These are phyloP conservation scores for Naganishia albida DNA, from an alignment of 1,284 basidiomycete species.

Conservation along the genomic window DNA sequence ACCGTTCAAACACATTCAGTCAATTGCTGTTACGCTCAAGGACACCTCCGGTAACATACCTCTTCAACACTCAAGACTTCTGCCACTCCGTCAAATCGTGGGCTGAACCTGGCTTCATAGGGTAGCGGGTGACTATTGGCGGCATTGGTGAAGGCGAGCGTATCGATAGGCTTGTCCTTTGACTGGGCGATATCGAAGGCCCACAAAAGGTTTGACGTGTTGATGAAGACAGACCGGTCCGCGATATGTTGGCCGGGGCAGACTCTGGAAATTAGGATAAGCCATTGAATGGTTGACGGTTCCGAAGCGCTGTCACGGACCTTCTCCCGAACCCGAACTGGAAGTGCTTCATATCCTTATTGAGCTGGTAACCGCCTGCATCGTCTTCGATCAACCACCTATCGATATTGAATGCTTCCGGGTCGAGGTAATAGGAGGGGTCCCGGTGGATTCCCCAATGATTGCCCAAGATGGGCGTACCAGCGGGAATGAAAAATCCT, in stretches of 20 bases:
- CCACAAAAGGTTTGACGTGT: conserved; percentile 49
- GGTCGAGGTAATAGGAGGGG: conserved; percentile 37
- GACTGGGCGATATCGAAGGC: conserved; percentile 42
- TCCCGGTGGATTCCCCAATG: conserved; percentile 41
- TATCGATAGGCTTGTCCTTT: conserved; percentile 36
- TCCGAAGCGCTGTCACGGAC: not conserved
- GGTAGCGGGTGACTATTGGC: conserved; percentile 37
- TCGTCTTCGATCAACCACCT: conserved; percentile 35
- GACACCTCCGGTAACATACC: not conserved
- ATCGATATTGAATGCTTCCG: conserved; percentile 38
- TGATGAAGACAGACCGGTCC: conserved; percentile 49
- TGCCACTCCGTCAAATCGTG: conserved; percentile 13
- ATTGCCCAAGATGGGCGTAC: conserved; percentile 26
- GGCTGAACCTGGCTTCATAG: conserved; percentile 31
- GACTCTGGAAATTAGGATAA: conserved; percentile 30
- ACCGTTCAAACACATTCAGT: no score
- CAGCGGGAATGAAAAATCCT: conserved; percentile 29
- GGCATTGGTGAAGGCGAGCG: conserved; percentile 35
- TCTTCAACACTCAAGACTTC: conserved; percentile 15
- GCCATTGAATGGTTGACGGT: no score
- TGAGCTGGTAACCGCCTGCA: conserved; percentile 28
- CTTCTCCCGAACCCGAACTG: conserved; percentile 43
- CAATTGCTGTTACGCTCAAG: no score
- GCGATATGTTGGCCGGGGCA: conserved; percentile 53
- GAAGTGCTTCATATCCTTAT: conserved; percentile 36